Evolutionary conservation across 2,329 filamentous ascomycete genomes (phyloP).

Genomic region (Escovopsis sp.): DNA sequence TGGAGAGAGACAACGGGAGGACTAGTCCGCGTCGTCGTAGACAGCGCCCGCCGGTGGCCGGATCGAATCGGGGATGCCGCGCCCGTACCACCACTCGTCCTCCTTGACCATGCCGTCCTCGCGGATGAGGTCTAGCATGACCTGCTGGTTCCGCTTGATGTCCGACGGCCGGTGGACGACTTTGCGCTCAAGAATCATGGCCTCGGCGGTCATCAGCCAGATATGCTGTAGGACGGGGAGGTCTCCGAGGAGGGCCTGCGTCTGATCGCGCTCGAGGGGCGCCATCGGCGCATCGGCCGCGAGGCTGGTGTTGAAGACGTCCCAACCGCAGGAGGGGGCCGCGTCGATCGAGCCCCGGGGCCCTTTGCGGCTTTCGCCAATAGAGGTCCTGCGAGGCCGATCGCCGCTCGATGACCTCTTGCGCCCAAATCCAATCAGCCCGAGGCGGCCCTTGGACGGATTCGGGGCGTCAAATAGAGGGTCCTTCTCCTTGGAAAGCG

Average conservation of each 20-base stretch:
- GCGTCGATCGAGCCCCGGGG: slow-evolving; percentile 16
- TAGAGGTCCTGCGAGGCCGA: slow-evolving; percentile 9
- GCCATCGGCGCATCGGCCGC: slow-evolving; percentile 49
- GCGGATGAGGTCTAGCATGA: slow-evolving; percentile 49
- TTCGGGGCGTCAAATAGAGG: slow-evolving; percentile 13
- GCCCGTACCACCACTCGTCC: slow-evolving; percentile 49
- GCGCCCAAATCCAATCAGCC: slow-evolving; percentile 38
- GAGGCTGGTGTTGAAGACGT: slow-evolving; percentile 44
- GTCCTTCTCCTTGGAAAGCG: slow-evolving; percentile 34
- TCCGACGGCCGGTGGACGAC: slow-evolving; percentile 44
- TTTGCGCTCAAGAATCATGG: slow-evolving; percentile 42
- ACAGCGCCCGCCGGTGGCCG: slow-evolving; percentile 34
- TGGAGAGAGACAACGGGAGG: neutral
- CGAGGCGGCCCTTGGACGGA: slow-evolving; percentile 33
- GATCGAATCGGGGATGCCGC: slow-evolving; percentile 37
- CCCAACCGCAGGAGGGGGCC: slow-evolving; percentile 14
- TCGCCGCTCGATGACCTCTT: slow-evolving; percentile 36
- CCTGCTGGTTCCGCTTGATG: slow-evolving; percentile 48
- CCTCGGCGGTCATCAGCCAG: slow-evolving; percentile 49
- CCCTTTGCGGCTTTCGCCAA: slow-evolving; percentile 14
- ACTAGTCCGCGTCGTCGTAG: slow-evolving; percentile 34
- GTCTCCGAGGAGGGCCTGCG: slow-evolving; percentile 36
- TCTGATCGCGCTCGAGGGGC: slow-evolving; percentile 33
- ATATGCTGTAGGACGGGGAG: slow-evolving; percentile 44
- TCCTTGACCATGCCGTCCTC: slow-evolving; percentile 44